phyloP scores from a whole-genome alignment of 441 rosid genomes.

The Arabidopsis lyrata region DNA sequence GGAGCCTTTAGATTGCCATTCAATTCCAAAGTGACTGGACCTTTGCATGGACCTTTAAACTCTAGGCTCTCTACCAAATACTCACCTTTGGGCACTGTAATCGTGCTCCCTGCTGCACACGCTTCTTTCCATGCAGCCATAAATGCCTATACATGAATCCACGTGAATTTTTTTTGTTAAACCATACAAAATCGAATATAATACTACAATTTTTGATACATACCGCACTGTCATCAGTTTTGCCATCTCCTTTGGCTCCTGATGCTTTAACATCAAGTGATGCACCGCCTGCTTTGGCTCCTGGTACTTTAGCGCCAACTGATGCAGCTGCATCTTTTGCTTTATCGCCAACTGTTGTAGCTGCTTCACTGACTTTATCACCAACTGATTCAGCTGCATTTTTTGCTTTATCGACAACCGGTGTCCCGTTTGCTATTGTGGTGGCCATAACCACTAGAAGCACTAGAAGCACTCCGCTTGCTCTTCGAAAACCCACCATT shows the following conservation, averaged over 20 bases:
- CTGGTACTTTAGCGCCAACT: not conserved
- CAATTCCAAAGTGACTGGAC: slow-evolving; percentile 38
- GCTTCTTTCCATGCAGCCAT: slow-evolving; percentile 39
- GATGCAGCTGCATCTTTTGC: not conserved
- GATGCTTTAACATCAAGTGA: slow-evolving; percentile 36
- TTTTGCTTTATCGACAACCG: not conserved
- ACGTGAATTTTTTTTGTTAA: not conserved
- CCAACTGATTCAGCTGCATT: not conserved
- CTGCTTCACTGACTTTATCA: not conserved
- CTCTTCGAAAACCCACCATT: slow-evolving; percentile 31
- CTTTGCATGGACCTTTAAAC: slow-evolving; percentile 47
- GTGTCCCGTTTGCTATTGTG: slow-evolving; percentile 25
- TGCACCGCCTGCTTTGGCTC: not conserved
- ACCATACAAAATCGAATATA: not conserved
- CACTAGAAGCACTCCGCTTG: slow-evolving; percentile 1
- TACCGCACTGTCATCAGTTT: slow-evolving; percentile 46
- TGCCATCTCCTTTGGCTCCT: slow-evolving; percentile 51
- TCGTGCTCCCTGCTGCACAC: slow-evolving; percentile 32
- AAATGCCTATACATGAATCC: slow-evolving; percentile 37
- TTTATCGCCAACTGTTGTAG: not conserved
- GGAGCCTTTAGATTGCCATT: slow-evolving; percentile 50
- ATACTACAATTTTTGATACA: not conserved
- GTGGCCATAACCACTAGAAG: slow-evolving; percentile 29
- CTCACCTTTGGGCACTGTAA: slow-evolving; percentile 46
- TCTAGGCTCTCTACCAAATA: slow-evolving; percentile 36